Evolutionary conservation across 106 monocot genomes (phyloP).

Genomic region (Acanthochlamys bracteata): DNA sequence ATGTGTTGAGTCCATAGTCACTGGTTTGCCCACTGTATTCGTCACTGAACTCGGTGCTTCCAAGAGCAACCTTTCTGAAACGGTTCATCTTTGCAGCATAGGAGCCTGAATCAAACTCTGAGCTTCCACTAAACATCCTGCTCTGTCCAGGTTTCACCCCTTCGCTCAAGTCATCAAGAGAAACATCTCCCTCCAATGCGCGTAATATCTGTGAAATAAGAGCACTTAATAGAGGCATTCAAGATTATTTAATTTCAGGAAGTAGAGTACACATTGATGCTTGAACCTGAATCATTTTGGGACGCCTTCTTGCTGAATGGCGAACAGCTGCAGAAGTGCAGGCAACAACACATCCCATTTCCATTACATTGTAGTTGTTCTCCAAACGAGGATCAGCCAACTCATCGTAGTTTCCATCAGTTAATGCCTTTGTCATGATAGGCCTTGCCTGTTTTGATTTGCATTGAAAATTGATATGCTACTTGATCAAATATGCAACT

Average conservation of each 20-base stretch:
- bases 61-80: constrained; percentile 36
- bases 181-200: constrained; percentile 56
- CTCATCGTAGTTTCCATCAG: constrained; percentile 55
- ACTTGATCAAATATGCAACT: background rate
- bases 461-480: background rate
- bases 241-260: too few species aligned
- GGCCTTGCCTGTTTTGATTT: constrained; percentile 63
- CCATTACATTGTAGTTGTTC: constrained; percentile 33
- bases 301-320: constrained; percentile 75
- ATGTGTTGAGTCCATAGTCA: constrained; percentile 34
- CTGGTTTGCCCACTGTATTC: constrained; percentile 43
- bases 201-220: constrained; percentile 35
- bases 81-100: constrained; percentile 42
- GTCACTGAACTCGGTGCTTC: constrained; percentile 29
- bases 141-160: constrained; percentile 48
- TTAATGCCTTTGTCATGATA: constrained; percentile 23
- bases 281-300: constrained; percentile 87
- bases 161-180: constrained; percentile 58
- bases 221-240: too few species aligned
- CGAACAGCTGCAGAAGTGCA: constrained; percentile 69
- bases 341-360: constrained; percentile 59
- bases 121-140: constrained; percentile 30
- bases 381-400: constrained; percentile 59
- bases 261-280: background rate
- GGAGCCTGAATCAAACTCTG: constrained; percentile 42